Conservation (phyloP, 1,284 basidiomycete species). For the Apiotrichum laibachii region DNA sequence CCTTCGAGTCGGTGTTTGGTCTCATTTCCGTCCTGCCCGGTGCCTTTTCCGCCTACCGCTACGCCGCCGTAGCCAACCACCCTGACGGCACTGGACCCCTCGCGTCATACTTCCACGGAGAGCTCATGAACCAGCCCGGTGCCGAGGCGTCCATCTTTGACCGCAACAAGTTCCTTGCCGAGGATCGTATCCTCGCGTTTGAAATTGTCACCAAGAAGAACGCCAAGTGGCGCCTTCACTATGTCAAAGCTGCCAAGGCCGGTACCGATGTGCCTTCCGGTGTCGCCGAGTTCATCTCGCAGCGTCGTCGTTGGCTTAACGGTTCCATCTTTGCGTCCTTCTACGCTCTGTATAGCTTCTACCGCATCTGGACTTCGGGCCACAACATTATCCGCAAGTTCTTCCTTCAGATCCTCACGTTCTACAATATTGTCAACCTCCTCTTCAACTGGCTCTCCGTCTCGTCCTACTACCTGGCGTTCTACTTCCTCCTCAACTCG, state of each 20-base stretch:
- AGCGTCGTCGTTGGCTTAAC: slow-evolving; percentile 86
- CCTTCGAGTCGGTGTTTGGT: slow-evolving; percentile 85
- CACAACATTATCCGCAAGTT: slow-evolving; percentile 82
- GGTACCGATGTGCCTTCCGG: slow-evolving; percentile 74
- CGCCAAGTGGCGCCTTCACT: slow-evolving; percentile 65
- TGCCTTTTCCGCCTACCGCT: slow-evolving; percentile 88
- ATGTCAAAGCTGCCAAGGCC: slow-evolving; percentile 87
- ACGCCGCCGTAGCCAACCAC: slow-evolving; percentile 76
- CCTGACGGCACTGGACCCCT: slow-evolving; percentile 80
- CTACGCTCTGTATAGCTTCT: slow-evolving; percentile 80
- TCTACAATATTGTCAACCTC: slow-evolving; percentile 46
- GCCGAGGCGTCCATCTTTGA: slow-evolving; percentile 54
- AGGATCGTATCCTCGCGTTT: slow-evolving; percentile 48
- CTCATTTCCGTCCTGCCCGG: slow-evolving; percentile 83
- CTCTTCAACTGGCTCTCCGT: slow-evolving; percentile 63
- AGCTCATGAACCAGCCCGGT: slow-evolving; percentile 64
- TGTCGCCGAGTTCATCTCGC: slow-evolving; percentile 84
- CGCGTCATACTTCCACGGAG: slow-evolving; percentile 87
- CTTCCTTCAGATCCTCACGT: slow-evolving; percentile 61
- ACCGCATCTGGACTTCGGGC: slow-evolving; percentile 83
- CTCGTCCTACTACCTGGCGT: slow-evolving; percentile 59
- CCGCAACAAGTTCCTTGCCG: slow-evolving; percentile 86
- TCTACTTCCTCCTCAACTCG: slow-evolving; percentile 66
- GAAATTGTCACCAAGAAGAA: slow-evolving; percentile 49
- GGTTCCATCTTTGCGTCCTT: slow-evolving; percentile 68